Percentiles rank a stretch among this genome's conserved stretches.
phyloP scores from a whole-genome alignment of 2,329 filamentous ascomycete genomes.

The Orbilia oligospora region DNA sequence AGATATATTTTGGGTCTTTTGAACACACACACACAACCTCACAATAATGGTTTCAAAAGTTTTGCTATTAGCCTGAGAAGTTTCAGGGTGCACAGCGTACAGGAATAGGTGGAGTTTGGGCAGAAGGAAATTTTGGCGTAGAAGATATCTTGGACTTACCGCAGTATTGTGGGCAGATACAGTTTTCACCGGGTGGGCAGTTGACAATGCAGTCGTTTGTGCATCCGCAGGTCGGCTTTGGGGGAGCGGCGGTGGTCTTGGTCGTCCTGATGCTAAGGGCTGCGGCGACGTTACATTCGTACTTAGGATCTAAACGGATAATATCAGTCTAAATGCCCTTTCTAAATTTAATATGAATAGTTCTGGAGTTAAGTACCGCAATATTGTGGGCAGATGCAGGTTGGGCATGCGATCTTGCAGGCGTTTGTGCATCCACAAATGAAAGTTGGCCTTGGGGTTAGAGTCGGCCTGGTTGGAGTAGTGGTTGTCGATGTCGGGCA shows the following conservation, averaged over 20 bases:
- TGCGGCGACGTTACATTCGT: constrained; percentile 28
- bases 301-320: constrained; percentile 40
- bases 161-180: constrained; percentile 48
- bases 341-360: neutral
- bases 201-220: constrained; percentile 55
- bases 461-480: constrained; percentile 14
- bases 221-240: constrained; percentile 57
- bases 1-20: constrained; percentile 55
- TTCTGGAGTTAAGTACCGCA: constrained; percentile 36
- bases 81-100: constrained; percentile 3
- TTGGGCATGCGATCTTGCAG: constrained; percentile 48
- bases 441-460: constrained; percentile 33
- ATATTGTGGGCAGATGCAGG: constrained; percentile 51
- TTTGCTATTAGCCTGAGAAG: constrained; percentile 31
- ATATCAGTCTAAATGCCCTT: constrained; percentile 18
- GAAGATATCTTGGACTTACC: constrained; percentile 30
- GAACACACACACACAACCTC: neutral
- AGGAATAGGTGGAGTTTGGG: neutral
- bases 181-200: constrained; percentile 18
- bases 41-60: constrained; percentile 7
- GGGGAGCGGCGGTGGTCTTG: neutral
- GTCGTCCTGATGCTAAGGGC: neutral
- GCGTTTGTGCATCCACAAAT: constrained; percentile 52
- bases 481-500: constrained; percentile 43
- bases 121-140: neutral